These are phyloP conservation scores for Fusarium brachygibbosum DNA, from an alignment of 2,329 filamentous ascomycete species.

Conservation along the genomic window DNA sequence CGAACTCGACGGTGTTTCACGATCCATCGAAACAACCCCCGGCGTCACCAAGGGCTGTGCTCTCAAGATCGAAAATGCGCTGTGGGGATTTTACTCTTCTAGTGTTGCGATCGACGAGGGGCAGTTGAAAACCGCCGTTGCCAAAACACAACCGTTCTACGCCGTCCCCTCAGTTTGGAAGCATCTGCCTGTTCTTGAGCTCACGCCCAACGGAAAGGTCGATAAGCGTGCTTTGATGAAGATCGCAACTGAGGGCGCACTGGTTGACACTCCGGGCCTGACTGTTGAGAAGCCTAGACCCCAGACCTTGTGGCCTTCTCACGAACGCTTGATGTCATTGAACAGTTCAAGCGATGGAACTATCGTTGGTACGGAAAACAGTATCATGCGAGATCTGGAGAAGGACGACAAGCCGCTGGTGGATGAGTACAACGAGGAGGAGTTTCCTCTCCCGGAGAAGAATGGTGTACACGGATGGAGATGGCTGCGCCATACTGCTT, in stretches of 20 bases:
- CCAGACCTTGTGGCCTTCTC: conserved; percentile 15
- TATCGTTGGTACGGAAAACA: neutral
- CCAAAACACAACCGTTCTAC: conserved; percentile 30
- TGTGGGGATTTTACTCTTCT: conserved; percentile 33
- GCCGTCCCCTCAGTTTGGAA: conserved; percentile 32
- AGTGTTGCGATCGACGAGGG: conserved; percentile 16
- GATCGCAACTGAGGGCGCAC: neutral
- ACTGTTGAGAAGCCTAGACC: conserved; percentile 4
- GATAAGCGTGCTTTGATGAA: conserved; percentile 24
- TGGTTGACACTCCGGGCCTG: neutral
- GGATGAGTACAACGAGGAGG: conserved; percentile 23
- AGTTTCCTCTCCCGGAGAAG: conserved; percentile 21
- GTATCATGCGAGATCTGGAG: conserved; percentile 7
- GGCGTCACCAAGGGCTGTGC: conserved; percentile 24
- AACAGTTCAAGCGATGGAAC: conserved; percentile 7
- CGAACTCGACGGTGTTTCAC: conserved; percentile 25
- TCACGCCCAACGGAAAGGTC: conserved; percentile 36
- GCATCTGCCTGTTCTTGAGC: conserved; percentile 21
- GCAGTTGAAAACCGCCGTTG: conserved; percentile 13
- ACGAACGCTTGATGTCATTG: conserved; percentile 14
- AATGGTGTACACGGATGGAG: conserved; percentile 38
- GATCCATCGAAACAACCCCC: conserved; percentile 13
- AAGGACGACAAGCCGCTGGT: conserved; percentile 17
- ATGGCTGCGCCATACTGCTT: conserved; percentile 29
- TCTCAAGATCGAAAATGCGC: conserved; percentile 18